Percentiles rank a stretch among this genome's conserved stretches.
These are phyloP conservation scores for Ophiocordyceps camponoti-saundersi DNA, from an alignment of 2,329 filamentous ascomycete genomes.

Conservation along the genomic window DNA sequence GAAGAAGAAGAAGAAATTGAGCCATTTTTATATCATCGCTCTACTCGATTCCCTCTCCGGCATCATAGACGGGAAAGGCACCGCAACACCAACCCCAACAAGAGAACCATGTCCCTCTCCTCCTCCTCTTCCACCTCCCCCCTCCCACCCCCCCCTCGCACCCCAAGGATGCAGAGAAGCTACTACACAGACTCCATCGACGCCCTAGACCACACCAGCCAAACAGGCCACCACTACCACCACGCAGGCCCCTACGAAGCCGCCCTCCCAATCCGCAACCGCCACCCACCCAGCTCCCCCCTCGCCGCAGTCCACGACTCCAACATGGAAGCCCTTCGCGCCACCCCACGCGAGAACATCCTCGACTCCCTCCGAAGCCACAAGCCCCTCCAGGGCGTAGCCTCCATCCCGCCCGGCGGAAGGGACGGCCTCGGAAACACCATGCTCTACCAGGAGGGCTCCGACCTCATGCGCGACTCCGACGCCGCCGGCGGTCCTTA, in stretches of 20 bases:
- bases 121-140: too few species aligned
- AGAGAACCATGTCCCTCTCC: too few species aligned
- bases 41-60: too few species aligned
- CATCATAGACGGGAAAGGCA: too few species aligned
- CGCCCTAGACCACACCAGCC: constrained; percentile 49
- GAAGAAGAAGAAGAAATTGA: too few species aligned
- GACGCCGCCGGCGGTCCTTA: constrained; percentile 58
- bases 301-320: constrained; percentile 58
- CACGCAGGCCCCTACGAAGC: constrained; percentile 87
- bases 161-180: constrained; percentile 15
- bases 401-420: constrained; percentile 57
- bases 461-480: constrained; percentile 64
- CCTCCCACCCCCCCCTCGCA: too few species aligned
- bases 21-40: too few species aligned
- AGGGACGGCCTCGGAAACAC: constrained; percentile 49
- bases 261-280: constrained; percentile 58
- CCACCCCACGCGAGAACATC: constrained; percentile 66
- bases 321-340: constrained; percentile 61
- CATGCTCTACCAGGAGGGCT: constrained; percentile 72
- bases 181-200: constrained; percentile 66
- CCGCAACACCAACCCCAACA: too few species aligned
- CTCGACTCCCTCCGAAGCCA: constrained; percentile 56
- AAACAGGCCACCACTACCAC: constrained; percentile 54
- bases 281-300: constrained; percentile 43
- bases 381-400: constrained; percentile 66